Conservation (phyloP, 2,329 filamentous ascomycete species). For the Colletotrichum chlorophyti region DNA sequence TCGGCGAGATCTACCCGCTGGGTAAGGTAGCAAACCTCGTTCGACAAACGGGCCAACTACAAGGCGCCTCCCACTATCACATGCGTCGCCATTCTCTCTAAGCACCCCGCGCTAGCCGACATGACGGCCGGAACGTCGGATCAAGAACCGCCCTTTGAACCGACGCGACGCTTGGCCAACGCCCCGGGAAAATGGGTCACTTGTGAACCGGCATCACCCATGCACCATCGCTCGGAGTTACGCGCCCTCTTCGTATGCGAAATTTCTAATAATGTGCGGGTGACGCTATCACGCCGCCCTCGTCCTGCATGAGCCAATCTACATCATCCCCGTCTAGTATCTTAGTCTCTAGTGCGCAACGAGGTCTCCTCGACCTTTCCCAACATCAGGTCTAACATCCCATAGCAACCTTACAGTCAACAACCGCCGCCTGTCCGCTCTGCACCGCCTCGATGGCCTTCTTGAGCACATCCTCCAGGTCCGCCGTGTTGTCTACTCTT, state of each 20-base stretch:
- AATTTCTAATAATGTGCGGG: neutral
- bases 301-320: neutral
- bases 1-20: constrained; percentile 23
- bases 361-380: neutral
- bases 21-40: neutral
- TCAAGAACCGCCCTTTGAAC: neutral
- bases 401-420: constrained; percentile 58
- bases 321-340: constrained; percentile 2
- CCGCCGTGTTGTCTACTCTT: constrained; percentile 51
- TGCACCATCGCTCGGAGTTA: neutral
- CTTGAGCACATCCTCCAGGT: constrained; percentile 54
- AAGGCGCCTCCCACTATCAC: no score
- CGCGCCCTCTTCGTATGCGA: neutral
- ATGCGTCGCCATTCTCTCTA: neutral
- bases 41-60: no score
- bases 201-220: neutral
- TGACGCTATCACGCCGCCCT: constrained; percentile 10
- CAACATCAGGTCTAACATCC: constrained; percentile 43
- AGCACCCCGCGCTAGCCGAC: neutral
- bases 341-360: neutral
- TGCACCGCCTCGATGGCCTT: constrained; percentile 58
- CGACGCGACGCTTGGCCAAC: neutral
- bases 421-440: constrained; percentile 57
- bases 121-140: neutral
- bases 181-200: no score